Base-by-base conservation (phyloP, 2,329 filamentous ascomycete genomes). In the Stagonosporopsis cucurbitacearum region DNA sequence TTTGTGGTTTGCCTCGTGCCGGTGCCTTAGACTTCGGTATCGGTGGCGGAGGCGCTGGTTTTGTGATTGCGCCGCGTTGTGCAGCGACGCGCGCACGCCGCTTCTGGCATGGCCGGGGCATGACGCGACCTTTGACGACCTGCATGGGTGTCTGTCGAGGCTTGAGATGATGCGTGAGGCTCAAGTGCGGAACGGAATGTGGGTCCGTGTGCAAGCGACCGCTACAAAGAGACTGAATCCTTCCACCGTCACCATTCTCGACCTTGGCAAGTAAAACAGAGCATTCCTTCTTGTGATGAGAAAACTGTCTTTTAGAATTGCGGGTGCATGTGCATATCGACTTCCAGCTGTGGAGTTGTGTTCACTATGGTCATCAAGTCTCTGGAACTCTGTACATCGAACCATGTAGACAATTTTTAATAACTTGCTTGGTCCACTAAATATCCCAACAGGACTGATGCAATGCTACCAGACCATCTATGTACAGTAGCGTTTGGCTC, bases 51-150 rank as follows among this genome's bases (percentile, higher is more conserved):
- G 33, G 48, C 2, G 43, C 44, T 15, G 49, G 49, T 20, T 57
- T 57, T 30, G 39, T 22, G 11, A 33, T 50, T 9, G 42, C 45
- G 22, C 46, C 45, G 32, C 41, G 59, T n/a, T 68, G 59, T 6
- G 63, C 62, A 39, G 58, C 63, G 35, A 63, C 62, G 49, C 59
- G 66, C 23, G 64, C 62, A 51, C 66, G 66, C 57, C 66, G 60
- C 57, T 62, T 60, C 43, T 68, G 66, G 51, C 64, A 67, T 25
- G 64, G 66, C 58, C 66, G 66, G 54, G 64, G 61, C 66, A 68
- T 68, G 33, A 53, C 51, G 41, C 46, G 57, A 36, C 51, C 54
- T 53, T 57, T 57, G 15, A 57, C 49, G 43, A 57, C 54, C 49
- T 57, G 54, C 54, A 57, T 57, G 36, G 13, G 47, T 56, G 19